These are phyloP conservation scores for Aureobasidium sp. DNA, from an alignment of 2,329 filamentous ascomycete genomes.

Conservation along the genomic window DNA sequence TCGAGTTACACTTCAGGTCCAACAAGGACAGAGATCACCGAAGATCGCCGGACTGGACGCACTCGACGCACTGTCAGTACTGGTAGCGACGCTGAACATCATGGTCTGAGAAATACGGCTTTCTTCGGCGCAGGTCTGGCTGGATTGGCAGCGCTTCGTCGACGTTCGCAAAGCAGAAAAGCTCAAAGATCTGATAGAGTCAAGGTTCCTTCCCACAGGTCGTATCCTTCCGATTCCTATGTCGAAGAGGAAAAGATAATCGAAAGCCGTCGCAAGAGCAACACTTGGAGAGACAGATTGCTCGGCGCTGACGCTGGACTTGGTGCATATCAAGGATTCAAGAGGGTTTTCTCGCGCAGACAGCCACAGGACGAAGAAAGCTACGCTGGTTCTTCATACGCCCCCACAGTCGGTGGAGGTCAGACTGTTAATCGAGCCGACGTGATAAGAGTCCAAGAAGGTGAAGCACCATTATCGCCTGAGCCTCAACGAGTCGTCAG, in stretches of 20 bases:
- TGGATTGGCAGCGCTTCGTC: slow-evolving; percentile 46
- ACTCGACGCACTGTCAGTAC: slow-evolving; percentile 12
- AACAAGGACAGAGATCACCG: slow-evolving; percentile 18
- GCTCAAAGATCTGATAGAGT: slow-evolving; percentile 33
- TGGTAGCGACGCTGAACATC: slow-evolving; percentile 2
- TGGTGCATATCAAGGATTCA: slow-evolving; percentile 31
- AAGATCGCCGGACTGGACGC: slow-evolving; percentile 16
- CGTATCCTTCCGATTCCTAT: slow-evolving; percentile 16
- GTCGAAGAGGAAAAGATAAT: slow-evolving; percentile 34
- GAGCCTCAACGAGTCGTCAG: slow-evolving; percentile 10
- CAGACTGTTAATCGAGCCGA: slow-evolving; percentile 40
- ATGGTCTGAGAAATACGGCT: slow-evolving; percentile 18
- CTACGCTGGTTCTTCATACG: slow-evolving; percentile 45
- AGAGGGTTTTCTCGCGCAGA: slow-evolving; percentile 52
- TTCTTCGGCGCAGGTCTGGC: slow-evolving; percentile 46
- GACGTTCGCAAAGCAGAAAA: slow-evolving; percentile 12
- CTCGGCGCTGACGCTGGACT: slow-evolving; percentile 40
- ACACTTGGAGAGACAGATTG: slow-evolving; percentile 41
- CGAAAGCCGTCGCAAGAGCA: slow-evolving; percentile 22
- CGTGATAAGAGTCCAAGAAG: slow-evolving; percentile 42
- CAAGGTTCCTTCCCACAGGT: slow-evolving; percentile 19
- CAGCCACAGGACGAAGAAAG: slow-evolving; percentile 45
- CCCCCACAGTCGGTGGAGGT: slow-evolving; percentile 40
- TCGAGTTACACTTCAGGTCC: slow-evolving; percentile 18
- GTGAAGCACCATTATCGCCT: slow-evolving; percentile 17